Percentiles rank a stretch among this genome's conserved stretches.
Evolutionary conservation across 768 basidiomycete species (phyloP).

Genomic region (Suillus subaureus): DNA sequence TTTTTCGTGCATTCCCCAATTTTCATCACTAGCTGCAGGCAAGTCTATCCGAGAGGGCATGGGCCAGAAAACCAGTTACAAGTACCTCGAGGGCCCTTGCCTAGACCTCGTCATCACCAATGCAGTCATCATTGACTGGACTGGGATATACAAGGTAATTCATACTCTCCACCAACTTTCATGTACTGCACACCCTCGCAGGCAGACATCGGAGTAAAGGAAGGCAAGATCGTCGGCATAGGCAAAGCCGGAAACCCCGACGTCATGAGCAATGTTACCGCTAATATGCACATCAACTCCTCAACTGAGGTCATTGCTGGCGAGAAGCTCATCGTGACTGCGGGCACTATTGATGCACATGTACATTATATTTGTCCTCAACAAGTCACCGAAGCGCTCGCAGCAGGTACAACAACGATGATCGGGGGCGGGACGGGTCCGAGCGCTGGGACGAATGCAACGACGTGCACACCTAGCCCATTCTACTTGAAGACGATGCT

Average conservation of each 20-base stretch:
- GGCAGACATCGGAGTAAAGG: conserved; percentile 94
- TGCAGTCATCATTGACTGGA: conserved; percentile 92
- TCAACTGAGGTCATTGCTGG: conserved; percentile 96
- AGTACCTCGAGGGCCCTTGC: conserved; percentile 50
- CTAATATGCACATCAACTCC: conserved; percentile 78
- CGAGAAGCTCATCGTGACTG: conserved; percentile 91
- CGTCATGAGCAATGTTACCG: conserved; percentile 79
- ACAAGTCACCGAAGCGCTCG: conserved; percentile 83
- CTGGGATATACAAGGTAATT: conserved; percentile 87
- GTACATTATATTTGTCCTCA: conserved; percentile 96
- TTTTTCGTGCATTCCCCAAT: neutral
- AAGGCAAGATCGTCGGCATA: conserved; percentile 80
- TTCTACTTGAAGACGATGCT: conserved; percentile 93
- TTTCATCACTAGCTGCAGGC: conserved; percentile 44
- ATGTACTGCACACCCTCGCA: conserved; percentile 33
- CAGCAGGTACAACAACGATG: conserved; percentile 87
- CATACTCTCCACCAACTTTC: neutral
- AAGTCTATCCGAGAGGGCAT: conserved; percentile 96
- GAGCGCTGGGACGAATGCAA: conserved; percentile 85
- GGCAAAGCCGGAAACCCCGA: conserved; percentile 99
- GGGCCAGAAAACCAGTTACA: conserved; percentile 84
- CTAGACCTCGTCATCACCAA: conserved; percentile 96
- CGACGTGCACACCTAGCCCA: conserved; percentile 87
- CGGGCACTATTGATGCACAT: conserved; percentile 91
- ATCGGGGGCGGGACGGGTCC: conserved; percentile 98